Evolutionary conservation across 371 early-diverging fungal genomes (phyloP), one percentile per base, ranked within the genome.

Genomic region (Mortierella sp.): DNA sequence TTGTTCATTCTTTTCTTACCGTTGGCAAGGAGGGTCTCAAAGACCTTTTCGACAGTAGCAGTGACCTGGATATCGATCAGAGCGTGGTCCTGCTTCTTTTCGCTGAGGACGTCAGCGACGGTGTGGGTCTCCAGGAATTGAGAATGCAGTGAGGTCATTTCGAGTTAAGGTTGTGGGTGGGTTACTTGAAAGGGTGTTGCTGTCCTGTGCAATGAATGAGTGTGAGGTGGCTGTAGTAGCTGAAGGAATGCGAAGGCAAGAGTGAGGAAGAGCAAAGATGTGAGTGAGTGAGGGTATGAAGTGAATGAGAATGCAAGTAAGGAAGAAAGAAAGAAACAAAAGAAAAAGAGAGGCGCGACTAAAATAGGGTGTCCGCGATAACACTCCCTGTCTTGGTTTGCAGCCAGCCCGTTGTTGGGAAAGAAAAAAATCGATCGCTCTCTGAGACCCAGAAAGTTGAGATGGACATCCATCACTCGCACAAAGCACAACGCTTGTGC

Each of bases 11-110:
- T 4, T 46, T 21, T 72, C 74, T 73, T 86, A 74, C 86, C 91
- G 64, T 91, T 80, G 16, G 88, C 87, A 24, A 90, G 81, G 13
- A 93, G 83, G 24, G 91, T 78, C 76, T 92, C 90, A 79, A 93
- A 89, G n/a, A 91, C 91, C 64, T 91, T 86, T 80, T 93, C 93
- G 70, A 93, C 87, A 3, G 92, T 92, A 9, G 90, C 88, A 28
- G 86, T 89, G 64, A 87, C 80, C 64, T 90, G 91, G 73, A 93
- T 84, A 78, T 93, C 93, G 21, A 91, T 82, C 50, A 93, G 78
- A n/a, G 84, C 79, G 14, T 81, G 77, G 31, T 80, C 74, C 28
- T 79, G 79, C 11, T 86, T 88, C 79, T 91, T 91, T 44, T 86
- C 88, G 13, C 73, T 61, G 46, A 92, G 64, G 10, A 92, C 89